Percentiles rank a stretch among this genome's conserved stretches.
These are phyloP conservation scores for Davidsoniella australis DNA, from an alignment of 2,329 filamentous ascomycete genomes.

Conservation along the genomic window DNA sequence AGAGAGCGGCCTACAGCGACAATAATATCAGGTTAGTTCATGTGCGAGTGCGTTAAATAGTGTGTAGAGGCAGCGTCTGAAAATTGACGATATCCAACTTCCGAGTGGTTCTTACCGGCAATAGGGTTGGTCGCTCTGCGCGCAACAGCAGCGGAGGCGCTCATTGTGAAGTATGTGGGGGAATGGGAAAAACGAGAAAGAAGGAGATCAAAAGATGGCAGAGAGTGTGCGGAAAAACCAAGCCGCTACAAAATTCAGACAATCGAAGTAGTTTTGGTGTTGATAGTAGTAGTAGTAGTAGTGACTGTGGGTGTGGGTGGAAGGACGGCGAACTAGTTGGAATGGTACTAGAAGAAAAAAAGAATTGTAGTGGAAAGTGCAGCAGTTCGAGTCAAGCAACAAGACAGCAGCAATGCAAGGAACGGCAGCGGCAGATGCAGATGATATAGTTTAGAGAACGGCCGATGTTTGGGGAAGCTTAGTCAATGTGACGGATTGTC, in stretches of 20 bases:
- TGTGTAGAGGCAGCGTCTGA: background rate
- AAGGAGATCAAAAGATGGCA: background rate
- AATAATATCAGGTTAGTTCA: constrained; percentile 3
- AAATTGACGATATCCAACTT: background rate
- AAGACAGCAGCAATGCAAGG: background rate
- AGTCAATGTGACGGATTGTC: background rate
- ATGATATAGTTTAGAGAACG: background rate
- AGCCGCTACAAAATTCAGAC: background rate
- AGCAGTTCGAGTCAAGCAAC: background rate
- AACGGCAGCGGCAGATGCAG: background rate
- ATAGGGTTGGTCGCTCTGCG: constrained; percentile 10
- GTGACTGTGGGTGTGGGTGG: background rate
- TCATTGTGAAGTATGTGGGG: constrained; percentile 8
- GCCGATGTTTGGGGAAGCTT: background rate
- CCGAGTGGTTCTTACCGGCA: constrained; percentile 4
- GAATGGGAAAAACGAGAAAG: background rate
- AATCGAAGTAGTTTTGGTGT: background rate
- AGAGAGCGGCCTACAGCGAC: constrained; percentile 11
- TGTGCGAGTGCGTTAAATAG: background rate
- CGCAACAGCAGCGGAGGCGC: constrained; percentile 9
- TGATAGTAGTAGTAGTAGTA: too few relatives aligned
- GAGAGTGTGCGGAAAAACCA: background rate
- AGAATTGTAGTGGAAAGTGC: background rate
- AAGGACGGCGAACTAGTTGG: background rate
- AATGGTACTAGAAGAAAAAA: background rate